These are phyloP conservation scores for Mediolabrus comicus DNA, from an alignment of 108 stramenopile species.

Conservation along the genomic window DNA sequence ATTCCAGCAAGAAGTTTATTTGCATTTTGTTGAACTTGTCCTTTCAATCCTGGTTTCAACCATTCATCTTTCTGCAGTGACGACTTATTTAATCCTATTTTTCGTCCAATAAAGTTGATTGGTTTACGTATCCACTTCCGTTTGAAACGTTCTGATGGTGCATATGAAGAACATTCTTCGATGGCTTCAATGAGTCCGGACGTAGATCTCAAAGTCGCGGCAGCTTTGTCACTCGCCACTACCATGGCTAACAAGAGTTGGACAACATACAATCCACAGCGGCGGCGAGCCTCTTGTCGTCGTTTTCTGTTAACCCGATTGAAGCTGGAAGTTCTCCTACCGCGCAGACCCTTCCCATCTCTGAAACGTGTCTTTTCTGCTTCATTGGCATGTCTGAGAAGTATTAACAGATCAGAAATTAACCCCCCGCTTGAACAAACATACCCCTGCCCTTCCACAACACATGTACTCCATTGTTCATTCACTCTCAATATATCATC, in stretches of 20 bases:
- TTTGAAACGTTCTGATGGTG: constrained; percentile 29
- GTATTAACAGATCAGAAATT: constrained; percentile 53
- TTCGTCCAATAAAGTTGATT: constrained; percentile 19
- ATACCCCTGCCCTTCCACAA: constrained; percentile 26
- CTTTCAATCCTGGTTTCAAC: constrained; percentile 32
- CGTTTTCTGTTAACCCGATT: constrained; percentile 18
- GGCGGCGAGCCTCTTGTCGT: constrained; percentile 55
- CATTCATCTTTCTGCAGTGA: constrained; percentile 7
- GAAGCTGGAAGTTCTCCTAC: constrained; percentile 16
- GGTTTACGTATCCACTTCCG: constrained; percentile 42
- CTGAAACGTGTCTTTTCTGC: constrained; percentile 36
- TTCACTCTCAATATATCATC: constrained; percentile 76
- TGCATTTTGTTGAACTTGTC: constrained; percentile 65
- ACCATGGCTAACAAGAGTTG: constrained; percentile 77
- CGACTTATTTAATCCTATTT: constrained; percentile 6
- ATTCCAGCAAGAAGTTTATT: constrained; percentile 84
- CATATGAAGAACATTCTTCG: constrained; percentile 50
- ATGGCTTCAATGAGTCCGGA: constrained; percentile 66
- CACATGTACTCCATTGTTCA: constrained; percentile 43
- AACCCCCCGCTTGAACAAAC: constrained; percentile 37
- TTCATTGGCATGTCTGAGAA: constrained; percentile 67
- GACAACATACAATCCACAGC: constrained; percentile 72
- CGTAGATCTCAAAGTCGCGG: constrained; percentile 61
- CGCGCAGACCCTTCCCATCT: constrained; percentile 7
- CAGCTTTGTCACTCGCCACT: constrained; percentile 76